Percentiles rank a stretch among this genome's conserved stretches.
Evolutionary conservation across 352 stramenopile genomes (phyloP).

Genomic region (Globisporangium paroecandrum): DNA sequence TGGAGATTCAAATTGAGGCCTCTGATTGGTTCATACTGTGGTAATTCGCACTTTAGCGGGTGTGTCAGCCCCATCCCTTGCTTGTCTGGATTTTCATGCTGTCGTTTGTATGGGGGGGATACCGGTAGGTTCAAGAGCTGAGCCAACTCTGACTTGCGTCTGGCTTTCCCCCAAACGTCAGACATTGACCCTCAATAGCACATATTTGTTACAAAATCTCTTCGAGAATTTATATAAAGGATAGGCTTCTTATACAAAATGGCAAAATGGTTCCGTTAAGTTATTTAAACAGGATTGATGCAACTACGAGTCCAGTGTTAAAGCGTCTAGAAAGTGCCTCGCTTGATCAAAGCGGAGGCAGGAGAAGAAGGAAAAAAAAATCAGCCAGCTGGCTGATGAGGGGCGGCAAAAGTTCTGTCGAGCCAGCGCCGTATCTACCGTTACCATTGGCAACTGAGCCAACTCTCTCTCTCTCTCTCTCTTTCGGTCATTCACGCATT

Average conservation of each 20-base stretch:
- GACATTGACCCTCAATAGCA: not conserved
- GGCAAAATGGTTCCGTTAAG: too few relatives aligned
- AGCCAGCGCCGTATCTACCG: not conserved
- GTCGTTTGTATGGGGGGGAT: slow-evolving; percentile 3
- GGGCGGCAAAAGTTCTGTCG: not conserved
- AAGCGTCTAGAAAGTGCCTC: too few relatives aligned
- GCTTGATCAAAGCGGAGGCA: not conserved
- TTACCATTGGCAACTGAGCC: not conserved
- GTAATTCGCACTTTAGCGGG: not conserved
- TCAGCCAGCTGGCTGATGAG: not conserved
- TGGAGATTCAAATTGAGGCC: not conserved
- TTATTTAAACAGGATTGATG: not conserved
- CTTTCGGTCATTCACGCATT: slow-evolving; percentile 3
- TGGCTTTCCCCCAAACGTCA: not conserved
- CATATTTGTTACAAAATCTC: not conserved
- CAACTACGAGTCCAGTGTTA: not conserved
- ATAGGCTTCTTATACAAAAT: not conserved
- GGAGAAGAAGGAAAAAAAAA: not conserved
- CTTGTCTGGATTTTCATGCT: slow-evolving; percentile 10
- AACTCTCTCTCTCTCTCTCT: slow-evolving; percentile 4
- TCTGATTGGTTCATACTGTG: not conserved
- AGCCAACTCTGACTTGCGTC: not conserved
- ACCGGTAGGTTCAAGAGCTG: not conserved
- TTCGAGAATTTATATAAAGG: not conserved
- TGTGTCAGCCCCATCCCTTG: not conserved